Percentiles rank a stretch among this genome's conserved stretches.
Evolutionary conservation across 345 rosid genomes (phyloP).

Genomic region (Adansonia digitata): DNA sequence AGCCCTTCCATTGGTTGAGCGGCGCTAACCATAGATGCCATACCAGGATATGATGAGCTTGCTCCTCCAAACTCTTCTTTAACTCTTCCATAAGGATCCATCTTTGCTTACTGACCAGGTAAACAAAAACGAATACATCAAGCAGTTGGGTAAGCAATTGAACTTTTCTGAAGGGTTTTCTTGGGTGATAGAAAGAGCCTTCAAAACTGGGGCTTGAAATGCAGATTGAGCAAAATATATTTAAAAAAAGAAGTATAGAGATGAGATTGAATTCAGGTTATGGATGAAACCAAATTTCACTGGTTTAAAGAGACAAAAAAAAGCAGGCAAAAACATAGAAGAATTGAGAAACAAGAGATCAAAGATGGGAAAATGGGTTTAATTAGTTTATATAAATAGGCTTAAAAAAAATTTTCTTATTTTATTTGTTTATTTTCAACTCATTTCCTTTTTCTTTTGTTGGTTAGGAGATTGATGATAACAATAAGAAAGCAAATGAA

Average conservation of each 20-base stretch:
- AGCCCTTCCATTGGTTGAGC: slow-evolving; percentile 72
- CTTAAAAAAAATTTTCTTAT: neutral
- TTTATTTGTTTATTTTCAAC: neutral
- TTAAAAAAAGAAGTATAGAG: too few species aligned
- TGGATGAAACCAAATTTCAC: neutral
- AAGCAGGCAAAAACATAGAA: neutral
- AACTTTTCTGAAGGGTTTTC: too few species aligned
- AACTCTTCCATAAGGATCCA: slow-evolving; percentile 13
- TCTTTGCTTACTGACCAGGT: neutral
- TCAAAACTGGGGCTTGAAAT: neutral
- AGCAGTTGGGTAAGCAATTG: too few species aligned
- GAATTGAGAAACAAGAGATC: slow-evolving; percentile 3
- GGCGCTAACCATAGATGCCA: slow-evolving; percentile 4
- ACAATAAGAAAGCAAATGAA: neutral
- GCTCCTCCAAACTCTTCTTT: slow-evolving; percentile 16
- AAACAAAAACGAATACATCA: neutral
- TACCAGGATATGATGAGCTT: neutral
- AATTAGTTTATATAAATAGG: neutral
- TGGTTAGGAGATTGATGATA: neutral
- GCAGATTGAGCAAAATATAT: neutral
- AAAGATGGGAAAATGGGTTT: neutral
- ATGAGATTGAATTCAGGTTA: neutral
- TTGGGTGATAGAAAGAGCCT: neutral
- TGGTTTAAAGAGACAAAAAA: neutral
- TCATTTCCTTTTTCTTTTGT: neutral